Evolutionary conservation across 2,329 filamentous ascomycete species (phyloP), one percentile per base, ranked within the genome.

Genomic region (Neofusicoccum sp.): DNA sequence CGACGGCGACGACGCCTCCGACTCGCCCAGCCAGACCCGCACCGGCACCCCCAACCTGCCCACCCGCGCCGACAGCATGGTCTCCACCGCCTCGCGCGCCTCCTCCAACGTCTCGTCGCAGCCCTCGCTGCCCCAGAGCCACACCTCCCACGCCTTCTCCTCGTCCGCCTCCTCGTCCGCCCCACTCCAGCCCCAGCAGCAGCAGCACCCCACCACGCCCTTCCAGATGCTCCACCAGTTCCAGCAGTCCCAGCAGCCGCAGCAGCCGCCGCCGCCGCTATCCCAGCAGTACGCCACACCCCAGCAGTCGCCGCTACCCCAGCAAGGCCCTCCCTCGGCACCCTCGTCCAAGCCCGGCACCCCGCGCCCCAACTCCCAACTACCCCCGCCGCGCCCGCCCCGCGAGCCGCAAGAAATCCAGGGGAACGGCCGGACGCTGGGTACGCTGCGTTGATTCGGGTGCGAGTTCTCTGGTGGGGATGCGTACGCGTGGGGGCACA

Each of bases 21-120:
- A 43, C 36, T 16, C 36, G 16, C 9, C 14, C n/a, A n/a, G n/a
- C 11, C 31, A 31, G 30, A 45, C 31, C 56, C 41, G 31, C 56
- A 45, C 31, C 56, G 31, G 24, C 34, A 41, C 36, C 43, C 8
- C 14, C 20, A n/a, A 40, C 56, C 31, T 59, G 14, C 56, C 56
- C 31, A 45, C 47, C 36, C 58, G 58, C 47, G 47, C 45, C 38
- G 58, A 60, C 47, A 60, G 58, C 47, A 60, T 51, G 45, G 58
- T 60, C 16, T 60, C 58, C 36, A 53, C 36, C 38, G 47, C 28
- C 26, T 53, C 45, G 2, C 41, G n/a, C 16, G 38, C 28, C 38
- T 45, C 38, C 3, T 44, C 38, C 40, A 57, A 34, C 30, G 7
- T 57, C 16, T 57, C 51, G 4, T 43, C 53, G 12, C 53, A 34